These are phyloP conservation scores for Syzygium aqueum DNA, from an alignment of 345 rosid genomes.

Conservation along the genomic window DNA sequence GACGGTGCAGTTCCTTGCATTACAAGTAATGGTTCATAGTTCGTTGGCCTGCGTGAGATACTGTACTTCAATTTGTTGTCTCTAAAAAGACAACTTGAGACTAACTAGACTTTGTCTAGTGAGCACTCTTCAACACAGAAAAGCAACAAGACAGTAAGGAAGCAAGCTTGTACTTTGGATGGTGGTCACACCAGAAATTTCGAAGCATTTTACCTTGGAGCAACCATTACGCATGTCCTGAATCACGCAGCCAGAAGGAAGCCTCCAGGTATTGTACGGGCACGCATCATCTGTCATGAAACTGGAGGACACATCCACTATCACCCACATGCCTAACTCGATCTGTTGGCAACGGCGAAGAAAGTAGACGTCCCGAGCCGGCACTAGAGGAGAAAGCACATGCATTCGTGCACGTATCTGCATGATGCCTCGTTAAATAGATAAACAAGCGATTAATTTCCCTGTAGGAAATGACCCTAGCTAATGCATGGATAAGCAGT, in stretches of 20 bases:
- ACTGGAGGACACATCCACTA: slow-evolving; percentile 50
- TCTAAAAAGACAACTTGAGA: not conserved
- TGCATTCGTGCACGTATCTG: slow-evolving; percentile 60
- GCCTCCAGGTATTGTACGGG: slow-evolving; percentile 34
- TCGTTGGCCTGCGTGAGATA: not conserved
- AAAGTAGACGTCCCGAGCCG: slow-evolving; percentile 52
- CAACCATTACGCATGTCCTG: slow-evolving; percentile 39
- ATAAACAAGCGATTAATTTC: not conserved
- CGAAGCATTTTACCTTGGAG: slow-evolving; percentile 33
- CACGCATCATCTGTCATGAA: slow-evolving; percentile 2
- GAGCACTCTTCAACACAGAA: not conserved
- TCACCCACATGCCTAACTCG: slow-evolving; percentile 47
- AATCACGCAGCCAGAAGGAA: slow-evolving; percentile 83
- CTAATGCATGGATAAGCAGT: not conserved
- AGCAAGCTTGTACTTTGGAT: not conserved
- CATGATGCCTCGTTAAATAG: not conserved
- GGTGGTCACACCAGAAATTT: not conserved
- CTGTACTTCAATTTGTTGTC: not conserved
- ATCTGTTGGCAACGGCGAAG: slow-evolving; percentile 52
- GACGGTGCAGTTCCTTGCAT: not conserved
- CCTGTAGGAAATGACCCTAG: not conserved
- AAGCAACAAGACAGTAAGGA: not conserved
- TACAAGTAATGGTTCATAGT: not conserved
- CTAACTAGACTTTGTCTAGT: not conserved
- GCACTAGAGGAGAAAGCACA: slow-evolving; percentile 63